Conservation (phyloP, 495 filamentous ascomycete genomes). For the Aspergillus bridgeri region DNA sequence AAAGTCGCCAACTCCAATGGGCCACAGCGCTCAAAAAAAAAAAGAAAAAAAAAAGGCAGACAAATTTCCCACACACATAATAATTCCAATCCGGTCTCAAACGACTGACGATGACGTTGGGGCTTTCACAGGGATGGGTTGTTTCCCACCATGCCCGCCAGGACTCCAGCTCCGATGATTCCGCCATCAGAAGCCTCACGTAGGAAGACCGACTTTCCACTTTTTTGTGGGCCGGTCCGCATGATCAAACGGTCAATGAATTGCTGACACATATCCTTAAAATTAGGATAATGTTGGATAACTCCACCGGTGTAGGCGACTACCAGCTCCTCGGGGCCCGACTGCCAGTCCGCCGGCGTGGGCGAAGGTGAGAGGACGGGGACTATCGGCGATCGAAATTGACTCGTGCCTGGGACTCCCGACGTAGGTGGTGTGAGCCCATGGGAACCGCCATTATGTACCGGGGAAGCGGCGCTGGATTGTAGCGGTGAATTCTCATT, state of each 20-base stretch:
- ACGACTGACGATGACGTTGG: not conserved
- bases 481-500: slow-evolving; percentile 34
- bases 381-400: slow-evolving; percentile 39
- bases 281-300: slow-evolving; percentile 72
- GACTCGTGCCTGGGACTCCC: slow-evolving; percentile 4
- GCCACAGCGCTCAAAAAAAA: slow-evolving; percentile 5
- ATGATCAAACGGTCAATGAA: slow-evolving; percentile 64
- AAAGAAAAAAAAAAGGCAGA: not conserved
- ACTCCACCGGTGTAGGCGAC: slow-evolving; percentile 78
- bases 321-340: slow-evolving; percentile 58
- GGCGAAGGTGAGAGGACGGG: slow-evolving; percentile 39
- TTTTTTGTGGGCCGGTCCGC: slow-evolving; percentile 50
- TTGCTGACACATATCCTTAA: slow-evolving; percentile 63
- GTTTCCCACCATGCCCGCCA: slow-evolving; percentile 57
- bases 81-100: slow-evolving; percentile 9
- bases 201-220: slow-evolving; percentile 59
- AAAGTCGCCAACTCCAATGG: slow-evolving; percentile 7
- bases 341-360: slow-evolving; percentile 41
- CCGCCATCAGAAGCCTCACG: slow-evolving; percentile 72
- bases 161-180: slow-evolving; percentile 70
- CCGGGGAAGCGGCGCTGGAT: slow-evolving; percentile 25
- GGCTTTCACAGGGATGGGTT: not conserved
- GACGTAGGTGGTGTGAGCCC: slow-evolving; percentile 1
- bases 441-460: slow-evolving; percentile 21
- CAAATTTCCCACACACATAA: slow-evolving; percentile 1